Conservation (phyloP, 2,329 filamentous ascomycete genomes). For the Cladosporium sp. region DNA sequence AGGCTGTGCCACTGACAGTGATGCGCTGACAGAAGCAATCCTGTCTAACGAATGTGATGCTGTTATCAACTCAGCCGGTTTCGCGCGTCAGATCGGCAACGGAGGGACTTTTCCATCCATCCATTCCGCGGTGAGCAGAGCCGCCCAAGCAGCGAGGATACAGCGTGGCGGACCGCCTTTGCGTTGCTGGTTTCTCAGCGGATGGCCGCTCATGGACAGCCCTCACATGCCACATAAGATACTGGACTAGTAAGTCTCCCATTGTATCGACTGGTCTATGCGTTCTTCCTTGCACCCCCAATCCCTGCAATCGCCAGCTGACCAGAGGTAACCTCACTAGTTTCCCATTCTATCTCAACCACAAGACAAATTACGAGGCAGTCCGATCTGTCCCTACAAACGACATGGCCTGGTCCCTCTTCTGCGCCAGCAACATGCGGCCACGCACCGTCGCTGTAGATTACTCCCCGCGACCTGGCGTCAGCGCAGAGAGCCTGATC, state of each 20-base stretch:
- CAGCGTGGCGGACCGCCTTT: slow-evolving; percentile 35
- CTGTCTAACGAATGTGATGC: slow-evolving; percentile 42
- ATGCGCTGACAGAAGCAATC: slow-evolving; percentile 41
- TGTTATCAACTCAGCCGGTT: slow-evolving; percentile 45
- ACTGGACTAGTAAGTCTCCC: slow-evolving; percentile 41
- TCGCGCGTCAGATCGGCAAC: slow-evolving; percentile 35
- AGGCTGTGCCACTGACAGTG: slow-evolving; percentile 43
- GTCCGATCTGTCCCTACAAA: neutral
- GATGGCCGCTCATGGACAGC: neutral
- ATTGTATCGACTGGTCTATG: neutral
- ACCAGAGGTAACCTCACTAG: neutral
- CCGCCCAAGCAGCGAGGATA: slow-evolving; percentile 38
- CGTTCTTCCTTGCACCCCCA: neutral
- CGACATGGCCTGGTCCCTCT: slow-evolving; percentile 1
- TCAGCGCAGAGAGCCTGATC: slow-evolving; percentile 28
- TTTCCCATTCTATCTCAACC: slow-evolving; percentile 1
- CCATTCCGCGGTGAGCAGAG: slow-evolving; percentile 26
- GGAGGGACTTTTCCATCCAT: slow-evolving; percentile 40
- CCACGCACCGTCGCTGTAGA: neutral
- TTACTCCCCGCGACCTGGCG: neutral
- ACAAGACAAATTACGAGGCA: neutral
- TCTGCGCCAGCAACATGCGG: neutral
- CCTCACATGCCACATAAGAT: slow-evolving; percentile 23
- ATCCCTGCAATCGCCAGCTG: neutral
- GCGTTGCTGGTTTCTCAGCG: slow-evolving; percentile 3